Evolutionary conservation across 352 stramenopile genomes (phyloP).

Genomic region (Globisporangium abappressorium): DNA sequence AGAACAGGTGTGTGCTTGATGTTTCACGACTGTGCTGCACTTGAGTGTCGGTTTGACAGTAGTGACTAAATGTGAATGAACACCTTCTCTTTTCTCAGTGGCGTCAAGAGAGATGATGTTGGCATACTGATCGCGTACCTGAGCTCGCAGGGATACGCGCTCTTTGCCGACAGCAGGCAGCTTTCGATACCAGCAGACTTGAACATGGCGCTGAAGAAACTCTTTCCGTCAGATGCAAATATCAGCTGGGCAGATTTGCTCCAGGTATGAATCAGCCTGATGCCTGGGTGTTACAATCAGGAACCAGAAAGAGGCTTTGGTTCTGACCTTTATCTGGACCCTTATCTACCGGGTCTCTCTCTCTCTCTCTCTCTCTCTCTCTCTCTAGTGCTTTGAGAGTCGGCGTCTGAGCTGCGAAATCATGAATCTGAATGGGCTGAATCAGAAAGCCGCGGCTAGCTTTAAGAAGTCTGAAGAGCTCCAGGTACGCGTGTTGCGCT

Average conservation of each 20-base stretch:
- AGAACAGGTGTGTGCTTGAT: constrained; percentile 28
- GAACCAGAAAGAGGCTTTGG: not conserved
- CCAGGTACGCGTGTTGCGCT: constrained; percentile 22
- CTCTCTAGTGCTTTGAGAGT: constrained; percentile 22
- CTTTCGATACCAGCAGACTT: not conserved
- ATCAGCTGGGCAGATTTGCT: constrained; percentile 16
- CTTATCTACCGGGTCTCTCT: not conserved
- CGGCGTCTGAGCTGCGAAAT: constrained; percentile 29
- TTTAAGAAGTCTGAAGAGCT: constrained; percentile 36
- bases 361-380: not conserved
- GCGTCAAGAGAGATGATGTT: constrained; percentile 7
- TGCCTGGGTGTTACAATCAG: not conserved
- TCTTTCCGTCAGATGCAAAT: constrained; percentile 14
- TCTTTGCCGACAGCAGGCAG: not conserved
- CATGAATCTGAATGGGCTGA: constrained; percentile 26
- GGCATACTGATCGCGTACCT: constrained; percentile 9
- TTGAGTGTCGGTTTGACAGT: not conserved
- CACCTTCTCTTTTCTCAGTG: constrained; percentile 5
- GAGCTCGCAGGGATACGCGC: constrained; percentile 1
- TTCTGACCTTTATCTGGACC: not conserved
- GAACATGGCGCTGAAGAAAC: not conserved
- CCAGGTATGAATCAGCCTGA: constrained; percentile 11
- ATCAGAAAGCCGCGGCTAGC: constrained; percentile 23
- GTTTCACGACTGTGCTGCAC: not conserved
- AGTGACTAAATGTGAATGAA: not conserved